These are phyloP conservation scores for Citrus inodora DNA, from an alignment of 345 rosid species.

Conservation along the genomic window DNA sequence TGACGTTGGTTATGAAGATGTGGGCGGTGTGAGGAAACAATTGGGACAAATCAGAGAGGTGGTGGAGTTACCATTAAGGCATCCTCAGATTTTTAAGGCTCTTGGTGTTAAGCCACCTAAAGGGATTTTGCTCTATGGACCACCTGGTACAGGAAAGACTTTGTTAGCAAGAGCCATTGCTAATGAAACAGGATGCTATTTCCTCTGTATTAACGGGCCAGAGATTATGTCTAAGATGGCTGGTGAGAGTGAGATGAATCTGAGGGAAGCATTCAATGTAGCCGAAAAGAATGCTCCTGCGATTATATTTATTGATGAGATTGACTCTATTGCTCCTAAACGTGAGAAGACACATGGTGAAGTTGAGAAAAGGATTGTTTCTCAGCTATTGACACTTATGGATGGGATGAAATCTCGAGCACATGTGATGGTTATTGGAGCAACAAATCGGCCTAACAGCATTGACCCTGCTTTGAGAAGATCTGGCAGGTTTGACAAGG, in stretches of 20 bases:
- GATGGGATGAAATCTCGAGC: slow-evolving; percentile 30
- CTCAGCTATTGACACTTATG: slow-evolving; percentile 17
- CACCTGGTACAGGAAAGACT: slow-evolving; percentile 24
- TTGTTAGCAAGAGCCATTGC: slow-evolving; percentile 38
- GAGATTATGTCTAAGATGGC: slow-evolving; percentile 42
- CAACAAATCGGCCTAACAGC: slow-evolving; percentile 41
- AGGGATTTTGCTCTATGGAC: slow-evolving; percentile 34
- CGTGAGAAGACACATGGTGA: slow-evolving; percentile 41
- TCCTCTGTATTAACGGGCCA: slow-evolving; percentile 36
- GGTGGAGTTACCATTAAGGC: slow-evolving; percentile 7
- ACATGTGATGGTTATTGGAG: slow-evolving; percentile 38
- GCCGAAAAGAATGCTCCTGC: slow-evolving; percentile 26
- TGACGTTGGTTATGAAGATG: slow-evolving; percentile 13
- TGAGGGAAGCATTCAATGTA: slow-evolving; percentile 34
- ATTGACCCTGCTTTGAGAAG: slow-evolving; percentile 40
- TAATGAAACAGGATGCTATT: slow-evolving; percentile 41
- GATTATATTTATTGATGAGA: too few relatives aligned
- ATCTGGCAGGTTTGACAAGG: slow-evolving; percentile 37
- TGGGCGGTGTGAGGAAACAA: slow-evolving; percentile 11
- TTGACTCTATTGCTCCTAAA: too few relatives aligned
- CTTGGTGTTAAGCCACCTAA: slow-evolving; percentile 22
- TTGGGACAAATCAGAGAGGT: slow-evolving; percentile 6
- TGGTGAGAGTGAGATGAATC: slow-evolving; percentile 41
- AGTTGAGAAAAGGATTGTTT: slow-evolving; percentile 42
- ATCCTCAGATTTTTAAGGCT: slow-evolving; percentile 7